Percentiles rank a stretch among this genome's conserved stretches.
phyloP scores from a whole-genome alignment of 352 stramenopile genomes.

The Saprolegnia parasitica region DNA sequence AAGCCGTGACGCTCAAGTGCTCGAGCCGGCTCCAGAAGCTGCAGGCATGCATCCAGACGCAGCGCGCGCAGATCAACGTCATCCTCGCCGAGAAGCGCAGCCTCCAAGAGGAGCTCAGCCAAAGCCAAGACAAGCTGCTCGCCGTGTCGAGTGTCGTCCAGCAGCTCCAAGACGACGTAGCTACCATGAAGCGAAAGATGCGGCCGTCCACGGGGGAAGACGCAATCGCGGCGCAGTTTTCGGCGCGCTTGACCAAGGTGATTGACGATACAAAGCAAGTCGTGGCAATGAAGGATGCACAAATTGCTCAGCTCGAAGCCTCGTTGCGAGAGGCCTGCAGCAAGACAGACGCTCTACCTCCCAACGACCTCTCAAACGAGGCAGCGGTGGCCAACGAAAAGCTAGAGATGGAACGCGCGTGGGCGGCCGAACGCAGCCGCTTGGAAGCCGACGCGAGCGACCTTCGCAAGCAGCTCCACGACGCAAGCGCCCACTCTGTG shows the following conservation, averaged over 20 bases:
- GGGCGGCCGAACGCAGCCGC: no score
- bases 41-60: constrained; percentile 24
- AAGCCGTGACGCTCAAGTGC: constrained; percentile 13
- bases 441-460: no score
- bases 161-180: constrained; percentile 16
- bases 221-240: constrained; percentile 15
- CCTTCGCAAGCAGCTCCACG: no score
- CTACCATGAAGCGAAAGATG: constrained; percentile 11
- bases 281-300: constrained; percentile 24
- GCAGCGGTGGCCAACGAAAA: not conserved
- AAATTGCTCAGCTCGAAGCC: constrained; percentile 20
- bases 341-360: not conserved
- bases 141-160: not conserved
- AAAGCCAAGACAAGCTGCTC: constrained; percentile 12
- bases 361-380: not conserved
- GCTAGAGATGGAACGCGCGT: no score
- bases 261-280: constrained; percentile 30
- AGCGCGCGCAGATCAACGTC: constrained; percentile 1
- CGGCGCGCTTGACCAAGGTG: constrained; percentile 19
- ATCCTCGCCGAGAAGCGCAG: not conserved
- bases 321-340: not conserved
- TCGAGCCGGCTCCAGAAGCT: not conserved
- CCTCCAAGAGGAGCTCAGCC: not conserved
- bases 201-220: not conserved
- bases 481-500: no score